These are phyloP conservation scores for Gonapodya prolifera DNA, from an alignment of 192 early-diverging fungal species.

Conservation along the genomic window DNA sequence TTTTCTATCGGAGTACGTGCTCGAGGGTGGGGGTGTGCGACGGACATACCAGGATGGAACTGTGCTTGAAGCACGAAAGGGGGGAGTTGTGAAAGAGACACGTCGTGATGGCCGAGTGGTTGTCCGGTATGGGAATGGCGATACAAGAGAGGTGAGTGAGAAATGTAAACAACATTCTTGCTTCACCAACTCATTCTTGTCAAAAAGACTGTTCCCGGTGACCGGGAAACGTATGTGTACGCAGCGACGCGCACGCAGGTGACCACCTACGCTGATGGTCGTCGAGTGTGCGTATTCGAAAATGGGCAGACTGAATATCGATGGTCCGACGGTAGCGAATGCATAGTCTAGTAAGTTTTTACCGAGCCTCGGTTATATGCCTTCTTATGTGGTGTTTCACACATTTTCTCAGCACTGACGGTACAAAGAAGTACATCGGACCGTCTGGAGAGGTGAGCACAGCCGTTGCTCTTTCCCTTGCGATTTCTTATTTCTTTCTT, in stretches of 20 bases:
- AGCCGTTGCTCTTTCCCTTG: neutral
- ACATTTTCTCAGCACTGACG: neutral
- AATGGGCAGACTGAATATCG: neutral
- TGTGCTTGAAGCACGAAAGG: neutral
- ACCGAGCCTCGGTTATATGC: neutral
- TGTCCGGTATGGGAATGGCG: neutral
- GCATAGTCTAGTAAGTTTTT: neutral
- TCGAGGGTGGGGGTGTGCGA: neutral
- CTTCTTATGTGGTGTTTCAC: neutral
- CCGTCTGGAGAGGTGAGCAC: neutral
- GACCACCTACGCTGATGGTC: neutral
- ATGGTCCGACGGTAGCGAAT: neutral
- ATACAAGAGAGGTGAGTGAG: neutral
- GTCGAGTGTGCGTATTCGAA: neutral
- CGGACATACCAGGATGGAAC: neutral
- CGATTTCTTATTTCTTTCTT: neutral
- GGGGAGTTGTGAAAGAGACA: neutral
- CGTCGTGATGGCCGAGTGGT: neutral
- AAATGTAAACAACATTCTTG: neutral
- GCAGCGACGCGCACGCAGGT: neutral
- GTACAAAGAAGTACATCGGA: neutral
- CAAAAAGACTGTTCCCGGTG: neutral
- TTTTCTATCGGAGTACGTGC: neutral
- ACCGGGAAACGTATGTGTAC: neutral
- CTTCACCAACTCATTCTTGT: neutral